phyloP scores from a whole-genome alignment of 192 early-diverging fungal species.

The Phlyctochytrium bullatum region DNA sequence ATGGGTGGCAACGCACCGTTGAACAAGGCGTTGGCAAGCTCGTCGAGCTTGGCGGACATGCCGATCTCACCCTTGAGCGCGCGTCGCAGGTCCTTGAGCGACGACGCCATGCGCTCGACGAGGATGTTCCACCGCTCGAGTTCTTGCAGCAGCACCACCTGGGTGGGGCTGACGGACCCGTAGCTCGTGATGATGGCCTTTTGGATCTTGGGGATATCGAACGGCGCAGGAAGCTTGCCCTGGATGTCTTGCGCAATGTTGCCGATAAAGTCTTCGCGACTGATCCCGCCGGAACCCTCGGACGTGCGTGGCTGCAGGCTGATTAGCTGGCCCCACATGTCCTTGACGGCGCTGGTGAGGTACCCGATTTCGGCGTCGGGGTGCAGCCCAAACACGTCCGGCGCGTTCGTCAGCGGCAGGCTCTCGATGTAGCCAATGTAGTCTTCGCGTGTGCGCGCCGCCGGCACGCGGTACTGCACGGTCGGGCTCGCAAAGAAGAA shows the following conservation, averaged over 20 bases:
- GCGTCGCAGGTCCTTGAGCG: constrained; percentile 48
- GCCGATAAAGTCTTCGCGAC: constrained; percentile 60
- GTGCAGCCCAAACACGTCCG: constrained; percentile 64
- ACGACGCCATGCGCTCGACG: constrained; percentile 52
- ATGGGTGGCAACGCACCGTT: constrained; percentile 55
- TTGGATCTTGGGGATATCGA: constrained; percentile 56
- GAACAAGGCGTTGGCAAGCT: constrained; percentile 55
- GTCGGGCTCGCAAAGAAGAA: constrained; percentile 51
- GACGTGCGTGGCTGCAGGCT: constrained; percentile 56
- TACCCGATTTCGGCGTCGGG: constrained; percentile 67
- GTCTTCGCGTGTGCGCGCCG: constrained; percentile 45
- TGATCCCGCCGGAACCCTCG: constrained; percentile 60
- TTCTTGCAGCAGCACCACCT: constrained; percentile 61
- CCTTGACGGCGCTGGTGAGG: constrained; percentile 58
- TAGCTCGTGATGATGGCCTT: constrained; percentile 34
- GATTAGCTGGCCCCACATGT: constrained; percentile 63
- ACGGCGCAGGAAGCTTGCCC: constrained; percentile 49
- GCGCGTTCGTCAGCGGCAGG: constrained; percentile 58
- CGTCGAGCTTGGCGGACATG: constrained; percentile 60
- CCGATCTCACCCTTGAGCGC: constrained; percentile 66
- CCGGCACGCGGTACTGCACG: constrained; percentile 55
- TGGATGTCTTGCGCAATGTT: constrained; percentile 61
- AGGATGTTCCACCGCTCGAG: constrained; percentile 63
- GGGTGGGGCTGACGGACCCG: constrained; percentile 54
- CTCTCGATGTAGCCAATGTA: constrained; percentile 58